Conservation (phyloP, 345 rosid species). For the Gossypium ekmanianum region DNA sequence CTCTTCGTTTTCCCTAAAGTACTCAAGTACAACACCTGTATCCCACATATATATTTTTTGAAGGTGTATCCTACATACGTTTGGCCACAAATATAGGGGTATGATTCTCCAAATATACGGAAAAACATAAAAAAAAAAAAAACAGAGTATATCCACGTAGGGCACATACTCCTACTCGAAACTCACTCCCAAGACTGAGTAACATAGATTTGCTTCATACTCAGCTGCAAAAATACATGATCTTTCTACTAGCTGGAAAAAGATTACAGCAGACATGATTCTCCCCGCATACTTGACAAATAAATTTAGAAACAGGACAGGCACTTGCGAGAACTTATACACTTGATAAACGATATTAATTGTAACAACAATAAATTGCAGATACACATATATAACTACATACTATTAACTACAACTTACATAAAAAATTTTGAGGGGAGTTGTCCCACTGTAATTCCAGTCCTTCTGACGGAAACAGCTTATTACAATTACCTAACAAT, state of each 20-base stretch:
- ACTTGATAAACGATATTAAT: not conserved
- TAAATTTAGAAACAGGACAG: not conserved
- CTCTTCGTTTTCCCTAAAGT: no score
- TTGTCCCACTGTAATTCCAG: constrained; percentile 34
- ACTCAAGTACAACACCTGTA: no score
- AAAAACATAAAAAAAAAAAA: no score
- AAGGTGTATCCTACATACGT: no score
- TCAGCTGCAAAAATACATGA: not conserved
- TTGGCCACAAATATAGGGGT: no score
- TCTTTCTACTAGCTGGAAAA: not conserved
- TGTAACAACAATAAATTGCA: not conserved
- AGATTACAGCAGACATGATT: not conserved
- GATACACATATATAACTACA: constrained; percentile 5
- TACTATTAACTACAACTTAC: constrained; percentile 36
- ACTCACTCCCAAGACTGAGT: not conserved
- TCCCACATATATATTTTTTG: no score
- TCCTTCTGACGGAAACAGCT: constrained; percentile 39
- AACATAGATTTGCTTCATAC: not conserved
- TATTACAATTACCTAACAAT: constrained; percentile 43
- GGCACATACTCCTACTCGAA: not conserved
- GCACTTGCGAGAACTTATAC: not conserved
- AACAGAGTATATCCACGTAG: no score
- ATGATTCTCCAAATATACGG: no score
- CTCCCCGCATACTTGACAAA: not conserved
- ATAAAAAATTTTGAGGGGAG: constrained; percentile 40